Percentiles rank a stretch among this genome's conserved stretches.
Evolutionary conservation across 371 early-diverging fungal genomes (phyloP).

Genomic region (Mucor piriformis): DNA sequence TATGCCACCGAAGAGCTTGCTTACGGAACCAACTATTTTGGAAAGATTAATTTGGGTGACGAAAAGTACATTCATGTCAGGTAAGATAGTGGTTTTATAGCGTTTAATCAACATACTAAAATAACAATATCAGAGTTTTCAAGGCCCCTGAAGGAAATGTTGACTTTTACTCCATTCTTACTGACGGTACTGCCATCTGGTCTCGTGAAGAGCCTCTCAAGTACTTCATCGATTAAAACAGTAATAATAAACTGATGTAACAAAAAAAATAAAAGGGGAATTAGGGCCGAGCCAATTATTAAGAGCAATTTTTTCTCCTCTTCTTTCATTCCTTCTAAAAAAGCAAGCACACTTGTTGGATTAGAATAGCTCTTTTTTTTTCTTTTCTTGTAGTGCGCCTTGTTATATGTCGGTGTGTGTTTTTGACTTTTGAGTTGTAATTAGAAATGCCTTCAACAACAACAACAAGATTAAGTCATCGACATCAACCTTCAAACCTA

Average conservation of each 20-base stretch:
- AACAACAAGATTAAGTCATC: constrained; percentile 42
- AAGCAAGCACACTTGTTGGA: background rate
- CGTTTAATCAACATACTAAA: too few species aligned
- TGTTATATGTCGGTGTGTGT: too few species aligned
- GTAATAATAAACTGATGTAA: background rate
- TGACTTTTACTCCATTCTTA: constrained; percentile 50
- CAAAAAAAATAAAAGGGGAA: constrained; percentile 1
- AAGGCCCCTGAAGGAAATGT: constrained; percentile 39
- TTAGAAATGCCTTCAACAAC: constrained; percentile 29
- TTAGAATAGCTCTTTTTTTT: background rate
- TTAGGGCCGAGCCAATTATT: background rate
- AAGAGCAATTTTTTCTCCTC: background rate
- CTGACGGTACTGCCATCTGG: constrained; percentile 58
- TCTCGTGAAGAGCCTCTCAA: constrained; percentile 52
- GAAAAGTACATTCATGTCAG: constrained; percentile 54
- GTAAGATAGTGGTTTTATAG: constrained; percentile 34
- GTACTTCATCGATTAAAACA: constrained; percentile 59
- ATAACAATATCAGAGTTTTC: constrained; percentile 36
- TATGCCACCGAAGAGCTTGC: constrained; percentile 57
- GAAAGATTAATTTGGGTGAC: constrained; percentile 55
- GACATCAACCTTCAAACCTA: constrained; percentile 45
- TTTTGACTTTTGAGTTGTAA: background rate
- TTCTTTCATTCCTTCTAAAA: background rate
- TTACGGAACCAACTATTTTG: constrained; percentile 59
- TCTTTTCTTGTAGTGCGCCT: background rate